Evolutionary conservation across 2,329 filamentous ascomycete species (phyloP), one percentile per base, ranked within the genome.

Genomic region (Magnaporthales sp.): DNA sequence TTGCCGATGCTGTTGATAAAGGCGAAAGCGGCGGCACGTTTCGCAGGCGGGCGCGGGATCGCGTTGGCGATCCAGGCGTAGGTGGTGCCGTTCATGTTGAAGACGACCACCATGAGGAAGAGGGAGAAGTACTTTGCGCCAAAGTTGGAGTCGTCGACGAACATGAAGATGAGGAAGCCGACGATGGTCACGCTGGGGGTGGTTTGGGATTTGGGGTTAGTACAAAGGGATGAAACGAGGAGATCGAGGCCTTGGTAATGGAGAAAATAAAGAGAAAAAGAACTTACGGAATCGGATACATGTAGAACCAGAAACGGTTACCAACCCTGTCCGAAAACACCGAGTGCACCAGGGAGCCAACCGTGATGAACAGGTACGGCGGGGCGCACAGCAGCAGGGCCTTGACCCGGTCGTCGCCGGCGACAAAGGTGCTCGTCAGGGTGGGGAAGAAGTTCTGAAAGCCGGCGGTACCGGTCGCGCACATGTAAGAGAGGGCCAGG

Each of bases 61-160:
- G 90, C 88, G 69, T 91, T 90, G 3, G 86, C 86, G 38, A 92
- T 87, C 71, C 84, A 85, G 0, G 89, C 86, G 62, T 92, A 89
- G 27, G 92, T 84, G 68, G 84, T 83, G 69, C 82, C 80, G 56
- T 82, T 76, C 77, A 66, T 51, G 31, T 64, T 27, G 62, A 24
- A 30, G 15, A 51, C 51, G 7, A 29, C 46, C 30, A 8, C 13
- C 80, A 88, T 83, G 26, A 89, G 74, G 69, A 88, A 88, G 80
- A 88, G 86, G 69, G 84, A 86, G 68, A 88, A 86, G 76, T 86
- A 88, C 2, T 84, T 80, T 0, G 81, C 81, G 0, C 80, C 84
- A 0, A 81, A 0, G 81, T 80, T 0, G 84, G 83, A 0, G 77
- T 79, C 7, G 83, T 83, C 8, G 81, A 85, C 84, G 2, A 78